Percentiles rank a stretch among this genome's conserved stretches.
Evolutionary conservation across 2,329 filamentous ascomycete genomes (phyloP).

Genomic region (Botrytis byssoidea): DNA sequence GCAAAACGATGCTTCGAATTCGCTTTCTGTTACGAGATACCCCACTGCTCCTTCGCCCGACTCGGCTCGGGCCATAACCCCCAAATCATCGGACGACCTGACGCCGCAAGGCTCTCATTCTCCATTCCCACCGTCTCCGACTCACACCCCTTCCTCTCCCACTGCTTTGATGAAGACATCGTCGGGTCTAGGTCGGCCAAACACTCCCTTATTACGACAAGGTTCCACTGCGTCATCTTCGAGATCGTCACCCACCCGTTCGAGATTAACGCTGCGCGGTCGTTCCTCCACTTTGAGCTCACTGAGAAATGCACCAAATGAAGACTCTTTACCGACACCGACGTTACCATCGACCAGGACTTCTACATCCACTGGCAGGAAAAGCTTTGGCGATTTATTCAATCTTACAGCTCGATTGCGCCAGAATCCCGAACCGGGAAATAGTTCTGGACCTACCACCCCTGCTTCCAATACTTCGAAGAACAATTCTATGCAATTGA

Average conservation of each 20-base stretch:
- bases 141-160: conserved; percentile 17
- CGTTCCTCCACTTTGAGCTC: conserved; percentile 91
- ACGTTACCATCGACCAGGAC: conserved; percentile 57
- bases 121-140: conserved; percentile 37
- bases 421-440: conserved; percentile 73
- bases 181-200: conserved; percentile 41
- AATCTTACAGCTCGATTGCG: conserved; percentile 72
- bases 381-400: conserved; percentile 89
- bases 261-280: conserved; percentile 61
- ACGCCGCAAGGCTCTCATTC: conserved; percentile 28
- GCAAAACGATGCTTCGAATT: conserved; percentile 36
- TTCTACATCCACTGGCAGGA: conserved; percentile 85
- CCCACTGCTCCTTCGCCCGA: conserved; percentile 45
- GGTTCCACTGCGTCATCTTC: conserved; percentile 59
- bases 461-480: conserved; percentile 72
- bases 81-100: conserved; percentile 34
- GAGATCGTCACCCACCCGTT: conserved; percentile 67
- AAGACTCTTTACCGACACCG: conserved; percentile 66
- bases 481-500: conserved; percentile 77
- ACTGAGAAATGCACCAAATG: conserved; percentile 67
- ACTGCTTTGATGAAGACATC: conserved; percentile 31
- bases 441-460: conserved; percentile 67
- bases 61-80: conserved; percentile 44
- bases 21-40: conserved; percentile 43
- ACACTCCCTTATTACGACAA: conserved; percentile 52